Evolutionary conservation across 2,329 filamentous ascomycete genomes (phyloP).

Genomic region (Scytalidium sp.): DNA sequence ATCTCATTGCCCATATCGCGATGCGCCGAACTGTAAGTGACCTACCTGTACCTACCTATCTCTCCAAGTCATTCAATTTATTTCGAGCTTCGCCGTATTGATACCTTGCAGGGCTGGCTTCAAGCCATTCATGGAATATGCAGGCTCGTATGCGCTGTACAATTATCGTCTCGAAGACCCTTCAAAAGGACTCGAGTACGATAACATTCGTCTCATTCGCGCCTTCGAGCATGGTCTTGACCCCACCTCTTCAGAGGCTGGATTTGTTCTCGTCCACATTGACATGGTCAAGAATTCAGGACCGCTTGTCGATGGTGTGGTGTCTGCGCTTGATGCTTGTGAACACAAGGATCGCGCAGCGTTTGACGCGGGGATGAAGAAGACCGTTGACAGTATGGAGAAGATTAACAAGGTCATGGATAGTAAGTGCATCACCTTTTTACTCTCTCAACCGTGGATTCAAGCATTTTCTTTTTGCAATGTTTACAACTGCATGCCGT

Average conservation of each 20-base stretch:
- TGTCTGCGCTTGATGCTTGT: conserved; percentile 61
- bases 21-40: conserved; percentile 78
- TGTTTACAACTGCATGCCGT: no score
- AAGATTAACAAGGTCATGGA: conserved; percentile 82
- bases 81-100: not conserved
- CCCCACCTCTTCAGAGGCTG: conserved; percentile 83
- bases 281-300: conserved; percentile 92
- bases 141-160: conserved; percentile 65
- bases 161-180: conserved; percentile 63
- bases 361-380: conserved; percentile 63
- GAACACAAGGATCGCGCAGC: conserved; percentile 45
- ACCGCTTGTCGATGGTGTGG: conserved; percentile 69
- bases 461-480: no score
- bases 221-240: conserved; percentile 90
- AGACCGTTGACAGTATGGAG: conserved; percentile 60
- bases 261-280: conserved; percentile 93
- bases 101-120: conserved; percentile 56
- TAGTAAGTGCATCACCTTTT: conserved; percentile 37
- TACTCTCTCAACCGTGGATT: not conserved
- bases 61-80: not conserved
- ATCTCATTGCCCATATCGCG: conserved; percentile 80
- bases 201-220: conserved; percentile 78
- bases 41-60: not conserved
- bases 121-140: conserved; percentile 90
- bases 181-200: conserved; percentile 53